A percentile compares a stretch with the other conserved stretches of the same genome.
Evolutionary conservation across 2,329 filamentous ascomycete species (phyloP).

Genomic region (Leptodontidium sp.): DNA sequence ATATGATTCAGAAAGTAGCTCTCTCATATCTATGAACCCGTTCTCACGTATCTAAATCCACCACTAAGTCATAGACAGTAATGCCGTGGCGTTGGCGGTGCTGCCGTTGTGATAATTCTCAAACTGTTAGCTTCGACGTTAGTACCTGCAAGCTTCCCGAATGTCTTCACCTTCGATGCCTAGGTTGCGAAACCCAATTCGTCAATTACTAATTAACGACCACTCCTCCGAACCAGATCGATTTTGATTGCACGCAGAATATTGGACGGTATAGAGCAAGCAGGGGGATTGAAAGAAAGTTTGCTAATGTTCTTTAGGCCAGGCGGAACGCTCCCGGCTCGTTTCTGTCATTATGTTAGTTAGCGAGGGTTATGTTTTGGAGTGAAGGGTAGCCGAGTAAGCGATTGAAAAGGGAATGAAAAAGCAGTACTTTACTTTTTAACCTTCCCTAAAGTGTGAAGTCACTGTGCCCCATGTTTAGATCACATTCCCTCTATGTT

Average conservation of each 20-base stretch:
- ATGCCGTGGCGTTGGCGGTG: conserved; percentile 20
- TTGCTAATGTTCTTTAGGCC: conserved; percentile 2
- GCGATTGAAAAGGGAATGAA: conserved; percentile 11
- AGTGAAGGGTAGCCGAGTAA: background rate
- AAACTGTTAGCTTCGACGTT: conserved; percentile 16
- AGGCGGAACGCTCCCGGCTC: background rate
- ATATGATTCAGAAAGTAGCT: conserved; percentile 7
- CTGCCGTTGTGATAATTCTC: conserved; percentile 19
- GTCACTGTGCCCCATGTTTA: no score
- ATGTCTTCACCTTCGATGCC: conserved; percentile 13
- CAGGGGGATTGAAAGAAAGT: conserved; percentile 1
- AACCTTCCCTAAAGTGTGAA: conserved; percentile 10
- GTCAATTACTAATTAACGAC: conserved; percentile 11
- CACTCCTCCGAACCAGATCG: background rate
- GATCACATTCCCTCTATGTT: no score
- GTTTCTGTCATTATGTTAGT: background rate
- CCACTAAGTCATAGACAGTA: background rate
- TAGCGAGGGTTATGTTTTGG: conserved; percentile 7
- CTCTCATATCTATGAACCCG: background rate
- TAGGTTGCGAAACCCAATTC: conserved; percentile 10
- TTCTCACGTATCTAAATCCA: conserved; percentile 6
- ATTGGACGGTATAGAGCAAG: conserved; percentile 13
- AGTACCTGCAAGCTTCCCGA: background rate
- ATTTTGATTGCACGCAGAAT: conserved; percentile 16
- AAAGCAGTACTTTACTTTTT: conserved; percentile 13